Conservation (phyloP, 2,329 filamentous ascomycete species). For the Cytospora schulzeri region DNA sequence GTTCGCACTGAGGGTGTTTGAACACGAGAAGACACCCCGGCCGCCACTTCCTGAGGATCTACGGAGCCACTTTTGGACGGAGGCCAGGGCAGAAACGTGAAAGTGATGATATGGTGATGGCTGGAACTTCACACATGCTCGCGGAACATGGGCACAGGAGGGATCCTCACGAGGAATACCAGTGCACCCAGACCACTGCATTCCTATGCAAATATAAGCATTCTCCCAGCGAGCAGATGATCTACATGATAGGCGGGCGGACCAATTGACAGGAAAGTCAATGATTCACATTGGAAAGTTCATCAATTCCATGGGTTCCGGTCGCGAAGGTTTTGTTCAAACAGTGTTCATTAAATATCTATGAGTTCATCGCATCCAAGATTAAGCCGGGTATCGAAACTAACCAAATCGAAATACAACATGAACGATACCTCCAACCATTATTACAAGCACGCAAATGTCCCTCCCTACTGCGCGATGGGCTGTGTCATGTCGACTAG, state of each 20-base stretch:
- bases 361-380: background rate
- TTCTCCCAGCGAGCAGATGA: no score
- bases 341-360: no score
- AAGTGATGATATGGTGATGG: background rate
- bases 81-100: background rate
- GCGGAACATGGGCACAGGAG: background rate
- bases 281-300: no score
- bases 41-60: constrained; percentile 11
- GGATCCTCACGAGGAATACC: no score
- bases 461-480: constrained; percentile 1
- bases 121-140: no score
- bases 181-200: no score
- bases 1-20: constrained; percentile 17
- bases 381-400: constrained; percentile 18
- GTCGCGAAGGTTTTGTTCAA: no score
- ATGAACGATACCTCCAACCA: background rate
- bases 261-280: no score
- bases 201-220: no score
- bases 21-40: background rate
- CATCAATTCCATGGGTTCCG: no score
- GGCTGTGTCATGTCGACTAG: constrained; percentile 41
- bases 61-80: constrained; percentile 14
- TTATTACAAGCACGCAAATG: background rate
- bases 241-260: background rate
- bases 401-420: constrained; percentile 5